Evolutionary conservation across 805 yeast species (phyloP).

Genomic region (Scheffersomyces stipitis): DNA sequence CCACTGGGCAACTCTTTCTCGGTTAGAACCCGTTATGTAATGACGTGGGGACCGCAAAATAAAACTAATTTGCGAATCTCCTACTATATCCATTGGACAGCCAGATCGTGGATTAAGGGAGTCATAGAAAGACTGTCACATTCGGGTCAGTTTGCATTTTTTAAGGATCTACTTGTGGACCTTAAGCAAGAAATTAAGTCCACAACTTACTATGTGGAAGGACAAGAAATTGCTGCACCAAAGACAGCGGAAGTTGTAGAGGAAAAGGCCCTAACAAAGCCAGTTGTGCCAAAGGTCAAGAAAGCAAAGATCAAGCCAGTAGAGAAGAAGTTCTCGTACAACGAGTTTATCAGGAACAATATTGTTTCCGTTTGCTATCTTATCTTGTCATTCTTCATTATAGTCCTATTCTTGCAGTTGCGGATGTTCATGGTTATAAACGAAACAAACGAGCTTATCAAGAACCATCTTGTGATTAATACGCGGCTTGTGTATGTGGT

Average conservation of each 20-base stretch:
- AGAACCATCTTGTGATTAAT: constrained; percentile 18
- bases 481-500: constrained; percentile 12
- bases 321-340: constrained; percentile 1
- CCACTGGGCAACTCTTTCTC: constrained; percentile 73
- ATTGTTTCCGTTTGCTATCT: constrained; percentile 15
- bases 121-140: constrained; percentile 74
- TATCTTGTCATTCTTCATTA: constrained; percentile 17
- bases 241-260: constrained; percentile 2
- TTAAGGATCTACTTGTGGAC: constrained; percentile 49
- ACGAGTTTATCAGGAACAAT: constrained; percentile 10
- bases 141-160: constrained; percentile 68
- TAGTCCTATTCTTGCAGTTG: constrained; percentile 21
- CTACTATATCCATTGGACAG: constrained; percentile 66
- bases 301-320: neutral
- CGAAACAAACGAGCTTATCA: constrained; percentile 23
- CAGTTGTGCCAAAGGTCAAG: neutral
- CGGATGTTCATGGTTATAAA: constrained; percentile 13
- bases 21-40: constrained; percentile 55
- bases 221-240: constrained; percentile 9
- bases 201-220: constrained; percentile 19
- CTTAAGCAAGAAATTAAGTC: constrained; percentile 38
- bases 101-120: constrained; percentile 74
- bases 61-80: constrained; percentile 52
- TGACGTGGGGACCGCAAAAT: constrained; percentile 65
- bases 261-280: neutral